These are phyloP conservation scores for Vitis labrusca DNA, from an alignment of 164 flowering plant species.

Conservation along the genomic window DNA sequence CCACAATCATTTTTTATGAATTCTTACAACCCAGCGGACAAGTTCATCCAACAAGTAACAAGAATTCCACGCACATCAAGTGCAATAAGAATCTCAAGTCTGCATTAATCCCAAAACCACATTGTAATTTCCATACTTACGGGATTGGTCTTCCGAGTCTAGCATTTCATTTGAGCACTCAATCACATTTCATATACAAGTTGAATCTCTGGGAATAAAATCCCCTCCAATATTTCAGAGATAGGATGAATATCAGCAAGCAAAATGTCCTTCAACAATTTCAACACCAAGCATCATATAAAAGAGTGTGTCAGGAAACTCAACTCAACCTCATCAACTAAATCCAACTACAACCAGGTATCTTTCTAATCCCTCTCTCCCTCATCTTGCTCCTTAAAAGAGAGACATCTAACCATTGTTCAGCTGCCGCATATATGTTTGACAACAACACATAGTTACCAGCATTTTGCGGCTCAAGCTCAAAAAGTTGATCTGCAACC, in stretches of 20 bases:
- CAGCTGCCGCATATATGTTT: conserved; percentile 59
- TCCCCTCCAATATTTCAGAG: too few species aligned
- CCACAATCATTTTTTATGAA: neutral
- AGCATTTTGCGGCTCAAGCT: conserved; percentile 56
- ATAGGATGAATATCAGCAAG: neutral
- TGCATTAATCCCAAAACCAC: neutral
- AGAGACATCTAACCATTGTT: conserved; percentile 58
- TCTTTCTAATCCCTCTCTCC: conserved; percentile 42
- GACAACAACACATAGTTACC: conserved; percentile 63
- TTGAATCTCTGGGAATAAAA: too few species aligned
- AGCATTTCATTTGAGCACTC: neutral
- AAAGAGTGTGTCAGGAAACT: neutral
- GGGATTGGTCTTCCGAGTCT: neutral
- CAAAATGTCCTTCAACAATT: neutral
- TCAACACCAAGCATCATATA: neutral
- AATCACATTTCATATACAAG: neutral
- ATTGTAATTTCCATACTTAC: neutral
- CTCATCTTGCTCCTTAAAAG: conserved; percentile 45
- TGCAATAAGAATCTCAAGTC: neutral
- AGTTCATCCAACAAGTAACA: neutral
- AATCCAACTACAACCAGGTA: conserved; percentile 56
- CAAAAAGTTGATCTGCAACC: conserved; percentile 45
- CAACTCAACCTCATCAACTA: conserved; percentile 4
- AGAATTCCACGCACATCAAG: neutral
- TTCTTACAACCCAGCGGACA: neutral